Evolutionary conservation across 768 basidiomycete genomes (phyloP), one percentile per base, ranked within the genome.

Genomic region (Hebeloma cylindrosporum): DNA sequence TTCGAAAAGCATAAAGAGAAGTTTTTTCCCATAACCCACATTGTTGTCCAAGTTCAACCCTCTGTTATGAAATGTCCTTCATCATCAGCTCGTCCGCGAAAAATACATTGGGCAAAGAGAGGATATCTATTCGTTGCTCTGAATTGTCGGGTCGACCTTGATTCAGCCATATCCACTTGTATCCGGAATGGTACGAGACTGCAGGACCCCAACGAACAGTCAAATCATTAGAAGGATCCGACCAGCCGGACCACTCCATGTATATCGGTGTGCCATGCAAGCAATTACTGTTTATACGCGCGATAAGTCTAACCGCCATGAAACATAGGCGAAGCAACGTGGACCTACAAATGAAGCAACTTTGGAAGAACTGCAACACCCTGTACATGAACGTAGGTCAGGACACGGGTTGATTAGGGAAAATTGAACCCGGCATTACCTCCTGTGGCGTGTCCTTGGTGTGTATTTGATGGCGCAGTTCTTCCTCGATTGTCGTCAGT

Each of bases 141-240:
- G 51, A 30, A 38, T 52, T 47, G 14, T 37, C 25, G 27, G 23
- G 37, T 40, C 32, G 40, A 10, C 61, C 63, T 29, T 56, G 56
- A 52, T 76, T 76, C 21, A 76, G 55, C 74, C 75, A 77, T 14
- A 76, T 65, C 75, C 74, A 76, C 50, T 77, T 78, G 58, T 62
- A 73, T 3, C 74, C 73, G 28, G 62, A 59, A 52, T 76, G 75
- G 52, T 72, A 74, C 25, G 60, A 54, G n/a, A 77, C 53, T 11
- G 72, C 72, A 6, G 72, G 48, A 7, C 64, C 68, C 74, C 75
- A 77, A 14, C 71, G 69, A 30, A 55, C 48, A 13, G 63, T 69
- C 13, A 77, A 63, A 20, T 52, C 47, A 37, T 74, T 57, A 8
- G 57, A 53, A 6, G 72, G 67, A 43, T 75, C 67, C n/a, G 63